These are phyloP conservation scores for Theileria sp. DNA, from an alignment of 169 alveolate species.

Conservation along the genomic window DNA sequence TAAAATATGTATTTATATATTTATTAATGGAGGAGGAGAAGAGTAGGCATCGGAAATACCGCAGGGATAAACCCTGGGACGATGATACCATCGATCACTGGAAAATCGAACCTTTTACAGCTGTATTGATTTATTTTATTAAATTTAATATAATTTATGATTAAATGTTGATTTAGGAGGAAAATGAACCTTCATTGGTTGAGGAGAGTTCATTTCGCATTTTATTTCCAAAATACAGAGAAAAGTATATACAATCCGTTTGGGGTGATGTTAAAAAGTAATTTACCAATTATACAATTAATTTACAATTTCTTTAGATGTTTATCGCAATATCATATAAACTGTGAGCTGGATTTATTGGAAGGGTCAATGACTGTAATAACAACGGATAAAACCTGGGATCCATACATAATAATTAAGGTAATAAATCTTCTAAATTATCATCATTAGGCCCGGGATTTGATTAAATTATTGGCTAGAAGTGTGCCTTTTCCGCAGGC, in stretches of 20 bases:
- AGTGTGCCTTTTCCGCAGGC: conserved; percentile 98
- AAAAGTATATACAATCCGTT: conserved; percentile 94
- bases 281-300: neutral
- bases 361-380: conserved; percentile 99
- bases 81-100: conserved; percentile 97
- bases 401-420: conserved; percentile 95
- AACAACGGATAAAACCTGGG: conserved; percentile 97
- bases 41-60: conserved; percentile 80
- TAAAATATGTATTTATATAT: neutral
- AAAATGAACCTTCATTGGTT: conserved; percentile 76
- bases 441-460: conserved; percentile 90
- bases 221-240: conserved; percentile 97
- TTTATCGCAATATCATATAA: conserved; percentile 85
- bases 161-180: conserved; percentile 89
- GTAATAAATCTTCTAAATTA: conserved; percentile 17
- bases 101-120: conserved; percentile 90
- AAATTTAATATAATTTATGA: conserved; percentile 12
- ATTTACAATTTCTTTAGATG: conserved; percentile 56
- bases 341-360: conserved; percentile 93
- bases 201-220: conserved; percentile 97
- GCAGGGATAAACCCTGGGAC: conserved; percentile 99
- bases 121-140: conserved; percentile 49
- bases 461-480: conserved; percentile 95
- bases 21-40: conserved; percentile 57
- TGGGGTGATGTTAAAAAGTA: conserved; percentile 92